These are phyloP conservation scores for Pelargonium citronellum DNA, from an alignment of 441 rosid genomes.

Conservation along the genomic window DNA sequence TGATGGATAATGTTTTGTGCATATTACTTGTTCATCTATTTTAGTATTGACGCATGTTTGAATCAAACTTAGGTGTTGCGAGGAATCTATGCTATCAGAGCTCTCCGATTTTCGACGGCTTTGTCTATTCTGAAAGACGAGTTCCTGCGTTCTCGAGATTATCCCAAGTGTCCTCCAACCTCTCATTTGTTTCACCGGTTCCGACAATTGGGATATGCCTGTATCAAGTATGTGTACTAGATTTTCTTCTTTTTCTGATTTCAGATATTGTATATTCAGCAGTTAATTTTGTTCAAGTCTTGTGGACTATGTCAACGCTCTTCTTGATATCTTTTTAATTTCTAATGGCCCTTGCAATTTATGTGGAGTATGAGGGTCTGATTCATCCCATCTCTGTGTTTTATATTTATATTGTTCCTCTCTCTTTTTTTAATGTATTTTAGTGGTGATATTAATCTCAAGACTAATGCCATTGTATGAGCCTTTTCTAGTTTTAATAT, in stretches of 20 bases:
- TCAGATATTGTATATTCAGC: not conserved
- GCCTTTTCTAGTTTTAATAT: not conserved
- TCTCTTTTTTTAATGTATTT: not conserved
- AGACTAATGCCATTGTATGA: not conserved
- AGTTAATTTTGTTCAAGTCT: not conserved
- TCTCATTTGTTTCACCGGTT: slow-evolving; percentile 89
- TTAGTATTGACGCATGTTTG: slow-evolving; percentile 28
- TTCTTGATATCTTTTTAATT: too few relatives aligned
- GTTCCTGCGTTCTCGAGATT: slow-evolving; percentile 92
- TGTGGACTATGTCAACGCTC: not conserved
- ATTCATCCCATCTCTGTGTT: not conserved
- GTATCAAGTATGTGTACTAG: slow-evolving; percentile 60
- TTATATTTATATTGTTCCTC: too few relatives aligned
- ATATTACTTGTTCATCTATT: slow-evolving; percentile 14
- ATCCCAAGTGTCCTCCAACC: slow-evolving; percentile 94
- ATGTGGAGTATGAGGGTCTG: not conserved
- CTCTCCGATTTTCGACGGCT: slow-evolving; percentile 91
- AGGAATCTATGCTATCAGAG: slow-evolving; percentile 78
- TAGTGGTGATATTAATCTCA: not conserved
- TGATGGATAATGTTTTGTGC: slow-evolving; percentile 18
- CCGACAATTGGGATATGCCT: slow-evolving; percentile 93
- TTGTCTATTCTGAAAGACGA: slow-evolving; percentile 90
- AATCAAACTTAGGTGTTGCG: slow-evolving; percentile 61
- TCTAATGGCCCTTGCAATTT: not conserved
- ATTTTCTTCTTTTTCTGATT: not conserved